Evolutionary conservation across 495 filamentous ascomycete species (phyloP).

Genomic region (Alectoria sarmentosa): DNA sequence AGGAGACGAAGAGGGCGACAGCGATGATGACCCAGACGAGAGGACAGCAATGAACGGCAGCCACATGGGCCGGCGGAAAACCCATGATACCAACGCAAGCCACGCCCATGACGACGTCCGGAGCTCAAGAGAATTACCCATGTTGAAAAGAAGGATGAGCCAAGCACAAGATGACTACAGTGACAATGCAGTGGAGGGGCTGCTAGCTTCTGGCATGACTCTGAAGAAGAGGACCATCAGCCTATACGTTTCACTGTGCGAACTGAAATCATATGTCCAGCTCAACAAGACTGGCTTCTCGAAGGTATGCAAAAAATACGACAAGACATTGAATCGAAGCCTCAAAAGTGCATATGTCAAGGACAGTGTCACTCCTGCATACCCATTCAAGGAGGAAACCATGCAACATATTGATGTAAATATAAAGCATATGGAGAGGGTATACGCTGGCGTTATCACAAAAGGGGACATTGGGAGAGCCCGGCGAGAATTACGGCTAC

Average conservation of each 20-base stretch:
- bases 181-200: slow-evolving; percentile 58
- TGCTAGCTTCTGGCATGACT: slow-evolving; percentile 77
- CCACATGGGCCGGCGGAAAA: slow-evolving; percentile 25
- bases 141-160: slow-evolving; percentile 46
- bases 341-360: slow-evolving; percentile 70
- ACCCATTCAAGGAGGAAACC: slow-evolving; percentile 68
- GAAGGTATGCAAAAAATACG: slow-evolving; percentile 97
- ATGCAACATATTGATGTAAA: slow-evolving; percentile 61
- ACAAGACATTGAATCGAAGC: slow-evolving; percentile 84
- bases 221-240: slow-evolving; percentile 85
- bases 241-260: slow-evolving; percentile 88
- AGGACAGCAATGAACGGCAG: slow-evolving; percentile 44
- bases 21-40: slow-evolving; percentile 61
- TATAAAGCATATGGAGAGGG: slow-evolving; percentile 63
- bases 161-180: slow-evolving; percentile 62
- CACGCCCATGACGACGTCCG: slow-evolving; percentile 37
- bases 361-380: slow-evolving; percentile 59
- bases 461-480: slow-evolving; percentile 68
- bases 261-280: slow-evolving; percentile 91
- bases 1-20: slow-evolving; percentile 43
- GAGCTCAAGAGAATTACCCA: slow-evolving; percentile 51
- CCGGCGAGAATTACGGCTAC: slow-evolving; percentile 76
- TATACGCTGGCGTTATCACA: slow-evolving; percentile 76
- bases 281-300: slow-evolving; percentile 93
- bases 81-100: slow-evolving; percentile 30